phyloP scores from a whole-genome alignment of 208 protist species.

The Wallacemonas sp. region DNA sequence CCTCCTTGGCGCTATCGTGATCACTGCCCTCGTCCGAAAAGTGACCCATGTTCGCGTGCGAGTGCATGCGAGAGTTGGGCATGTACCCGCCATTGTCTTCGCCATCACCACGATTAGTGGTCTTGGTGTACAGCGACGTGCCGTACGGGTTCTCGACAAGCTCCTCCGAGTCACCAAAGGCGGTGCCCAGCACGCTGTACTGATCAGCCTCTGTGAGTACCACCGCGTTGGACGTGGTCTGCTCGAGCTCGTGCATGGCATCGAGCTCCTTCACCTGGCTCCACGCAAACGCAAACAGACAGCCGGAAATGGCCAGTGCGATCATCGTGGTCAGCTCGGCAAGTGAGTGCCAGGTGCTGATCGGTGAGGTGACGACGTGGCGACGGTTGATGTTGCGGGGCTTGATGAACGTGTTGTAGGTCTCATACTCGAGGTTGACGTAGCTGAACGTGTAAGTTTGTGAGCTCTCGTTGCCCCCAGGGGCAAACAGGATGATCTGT shows the following conservation, averaged over 20 bases:
- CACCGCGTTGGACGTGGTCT: constrained; percentile 9
- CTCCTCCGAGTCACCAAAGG: neutral
- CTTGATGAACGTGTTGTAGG: constrained; percentile 17
- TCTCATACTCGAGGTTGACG: constrained; percentile 1
- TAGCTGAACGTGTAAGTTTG: neutral
- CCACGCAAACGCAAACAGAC: constrained; percentile 12
- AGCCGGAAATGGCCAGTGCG: constrained; percentile 11
- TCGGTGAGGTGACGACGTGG: constrained; percentile 5
- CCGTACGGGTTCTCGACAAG: constrained; percentile 14
- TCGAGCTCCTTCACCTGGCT: constrained; percentile 14
- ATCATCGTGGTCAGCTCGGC: constrained; percentile 16
- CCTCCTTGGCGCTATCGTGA: neutral
- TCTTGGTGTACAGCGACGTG: constrained; percentile 3
- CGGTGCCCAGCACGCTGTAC: constrained; percentile 17
- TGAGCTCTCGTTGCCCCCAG: neutral
- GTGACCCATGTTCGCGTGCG: neutral
- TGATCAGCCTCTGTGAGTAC: neutral
- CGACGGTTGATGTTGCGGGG: neutral
- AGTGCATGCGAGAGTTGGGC: neutral
- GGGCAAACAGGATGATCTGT: neutral
- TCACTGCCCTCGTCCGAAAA: constrained; percentile 2
- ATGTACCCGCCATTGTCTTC: neutral
- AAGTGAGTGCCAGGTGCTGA: constrained; percentile 16
- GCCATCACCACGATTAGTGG: neutral
- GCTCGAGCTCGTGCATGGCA: constrained; percentile 10